Evolutionary conservation across 305 asterid species (phyloP).

Genomic region (Fraxinus greggii): DNA sequence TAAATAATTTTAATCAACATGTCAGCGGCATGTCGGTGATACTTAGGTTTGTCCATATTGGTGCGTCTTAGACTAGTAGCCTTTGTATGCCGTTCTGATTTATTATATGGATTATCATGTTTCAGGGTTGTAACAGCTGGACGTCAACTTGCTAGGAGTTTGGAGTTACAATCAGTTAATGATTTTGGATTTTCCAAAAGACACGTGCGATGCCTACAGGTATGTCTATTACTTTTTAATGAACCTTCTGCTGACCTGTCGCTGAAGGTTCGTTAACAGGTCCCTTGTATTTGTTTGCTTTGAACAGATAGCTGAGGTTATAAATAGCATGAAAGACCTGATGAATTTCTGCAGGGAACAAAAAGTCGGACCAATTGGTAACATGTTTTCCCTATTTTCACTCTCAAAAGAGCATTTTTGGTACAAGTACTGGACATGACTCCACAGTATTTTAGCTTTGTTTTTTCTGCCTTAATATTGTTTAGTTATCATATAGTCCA

Average conservation of each 20-base stretch:
- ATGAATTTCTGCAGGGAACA: constrained; percentile 77
- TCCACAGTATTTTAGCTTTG: not conserved
- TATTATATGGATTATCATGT: constrained; percentile 3
- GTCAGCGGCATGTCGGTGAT: not conserved
- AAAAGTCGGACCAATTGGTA: constrained; percentile 90
- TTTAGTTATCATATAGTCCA: not conserved
- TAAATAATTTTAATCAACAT: not conserved
- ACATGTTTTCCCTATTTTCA: not conserved
- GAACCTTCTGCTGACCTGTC: not conserved
- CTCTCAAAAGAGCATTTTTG: not conserved
- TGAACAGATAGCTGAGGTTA: constrained; percentile 88
- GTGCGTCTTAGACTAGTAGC: not conserved
- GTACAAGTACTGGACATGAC: not conserved
- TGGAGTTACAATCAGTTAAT: constrained; percentile 78
- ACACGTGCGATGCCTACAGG: constrained; percentile 91
- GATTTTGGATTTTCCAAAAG: constrained; percentile 91
- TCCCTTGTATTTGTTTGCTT: constrained; percentile 25
- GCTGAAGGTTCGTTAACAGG: not conserved
- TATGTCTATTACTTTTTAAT: constrained; percentile 22
- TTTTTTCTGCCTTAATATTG: not conserved
- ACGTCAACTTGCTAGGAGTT: constrained; percentile 84
- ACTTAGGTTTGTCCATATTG: not conserved
- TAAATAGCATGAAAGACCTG: constrained; percentile 93
- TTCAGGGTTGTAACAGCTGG: constrained; percentile 84
- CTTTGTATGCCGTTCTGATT: not conserved